These are phyloP conservation scores for Fusarium lateritium DNA, from an alignment of 2,329 filamentous ascomycete species.

Conservation along the genomic window DNA sequence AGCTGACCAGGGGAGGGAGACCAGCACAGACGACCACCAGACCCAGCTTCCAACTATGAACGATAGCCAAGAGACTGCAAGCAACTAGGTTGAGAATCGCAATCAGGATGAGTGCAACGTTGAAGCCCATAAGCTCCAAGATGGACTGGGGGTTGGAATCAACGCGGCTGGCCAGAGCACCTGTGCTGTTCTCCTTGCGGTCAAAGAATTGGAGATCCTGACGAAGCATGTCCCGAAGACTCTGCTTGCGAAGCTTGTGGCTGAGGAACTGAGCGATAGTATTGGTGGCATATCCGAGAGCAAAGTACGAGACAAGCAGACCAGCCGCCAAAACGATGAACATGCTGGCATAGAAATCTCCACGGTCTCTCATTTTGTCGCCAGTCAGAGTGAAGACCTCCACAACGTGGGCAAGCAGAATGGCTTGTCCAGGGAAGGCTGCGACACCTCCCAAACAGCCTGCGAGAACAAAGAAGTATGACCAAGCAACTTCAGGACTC, in stretches of 20 bases:
- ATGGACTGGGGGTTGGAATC: conserved; percentile 57
- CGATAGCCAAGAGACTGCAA: conserved; percentile 60
- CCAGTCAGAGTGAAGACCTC: conserved; percentile 58
- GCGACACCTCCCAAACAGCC: conserved; percentile 54
- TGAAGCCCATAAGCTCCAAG: conserved; percentile 61
- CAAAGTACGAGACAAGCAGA: conserved; percentile 61
- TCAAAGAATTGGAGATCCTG: conserved; percentile 62
- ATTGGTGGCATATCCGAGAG: conserved; percentile 56
- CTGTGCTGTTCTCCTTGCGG: conserved; percentile 57
- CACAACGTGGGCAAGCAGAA: conserved; percentile 59
- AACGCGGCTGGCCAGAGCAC: conserved; percentile 55
- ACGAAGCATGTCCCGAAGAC: conserved; percentile 53
- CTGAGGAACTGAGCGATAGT: conserved; percentile 49
- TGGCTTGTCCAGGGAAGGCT: conserved; percentile 60
- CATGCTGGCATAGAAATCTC: conserved; percentile 70
- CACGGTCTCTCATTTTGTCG: conserved; percentile 54
- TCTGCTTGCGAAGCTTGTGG: conserved; percentile 48
- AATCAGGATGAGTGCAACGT: conserved; percentile 58
- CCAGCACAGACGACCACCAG: conserved; percentile 63
- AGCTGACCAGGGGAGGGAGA: conserved; percentile 55
- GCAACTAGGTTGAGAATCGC: conserved; percentile 56
- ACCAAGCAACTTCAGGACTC: conserved; percentile 55
- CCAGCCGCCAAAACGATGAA: conserved; percentile 66
- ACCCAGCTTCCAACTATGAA: conserved; percentile 63
- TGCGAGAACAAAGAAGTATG: conserved; percentile 54